Evolutionary conservation across 1,139 yeast genomes (phyloP).

Genomic region (Blastobotrys capitulatus): DNA sequence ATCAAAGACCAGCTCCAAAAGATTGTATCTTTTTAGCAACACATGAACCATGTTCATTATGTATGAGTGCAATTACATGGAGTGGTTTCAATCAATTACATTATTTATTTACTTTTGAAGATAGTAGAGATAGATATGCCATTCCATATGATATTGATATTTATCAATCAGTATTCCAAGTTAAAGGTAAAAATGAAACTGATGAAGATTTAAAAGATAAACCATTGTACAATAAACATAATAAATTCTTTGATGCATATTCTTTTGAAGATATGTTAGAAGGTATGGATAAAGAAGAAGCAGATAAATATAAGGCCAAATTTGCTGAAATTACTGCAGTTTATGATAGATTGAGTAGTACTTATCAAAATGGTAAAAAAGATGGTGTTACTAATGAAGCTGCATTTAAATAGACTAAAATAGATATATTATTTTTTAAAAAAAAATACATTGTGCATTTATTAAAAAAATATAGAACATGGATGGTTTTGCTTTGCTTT

Average conservation of each 20-base stretch:
- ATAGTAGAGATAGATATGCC: conserved; percentile 18
- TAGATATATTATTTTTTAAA: too few relatives aligned
- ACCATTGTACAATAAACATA: conserved; percentile 19
- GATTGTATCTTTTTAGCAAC: conserved; percentile 22
- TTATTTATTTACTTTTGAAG: conserved; percentile 23
- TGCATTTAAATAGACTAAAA: neutral
- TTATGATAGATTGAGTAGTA: conserved; percentile 5
- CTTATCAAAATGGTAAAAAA: conserved; percentile 4
- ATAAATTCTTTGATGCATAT: conserved; percentile 15
- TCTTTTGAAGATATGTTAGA: conserved; percentile 6
- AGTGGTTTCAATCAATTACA: conserved; percentile 23
- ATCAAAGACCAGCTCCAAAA: conserved; percentile 15
- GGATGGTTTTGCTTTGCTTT: too few relatives aligned
- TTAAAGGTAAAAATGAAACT: conserved; percentile 15
- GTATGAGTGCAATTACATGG: conserved; percentile 24
- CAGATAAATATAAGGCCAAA: neutral
- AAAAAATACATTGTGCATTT: too few relatives aligned
- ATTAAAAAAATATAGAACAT: too few relatives aligned
- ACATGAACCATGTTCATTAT: conserved; percentile 25
- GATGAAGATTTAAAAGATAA: conserved; percentile 9
- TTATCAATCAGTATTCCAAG: conserved; percentile 18
- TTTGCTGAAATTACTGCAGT: neutral
- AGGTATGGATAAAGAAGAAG: conserved; percentile 1
- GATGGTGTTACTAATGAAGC: neutral
- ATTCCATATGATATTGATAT: conserved; percentile 22